Evolutionary conservation across 2,329 filamentous ascomycete genomes (phyloP), one percentile per base, ranked within the genome.

Genomic region (Alternaria solani): DNA sequence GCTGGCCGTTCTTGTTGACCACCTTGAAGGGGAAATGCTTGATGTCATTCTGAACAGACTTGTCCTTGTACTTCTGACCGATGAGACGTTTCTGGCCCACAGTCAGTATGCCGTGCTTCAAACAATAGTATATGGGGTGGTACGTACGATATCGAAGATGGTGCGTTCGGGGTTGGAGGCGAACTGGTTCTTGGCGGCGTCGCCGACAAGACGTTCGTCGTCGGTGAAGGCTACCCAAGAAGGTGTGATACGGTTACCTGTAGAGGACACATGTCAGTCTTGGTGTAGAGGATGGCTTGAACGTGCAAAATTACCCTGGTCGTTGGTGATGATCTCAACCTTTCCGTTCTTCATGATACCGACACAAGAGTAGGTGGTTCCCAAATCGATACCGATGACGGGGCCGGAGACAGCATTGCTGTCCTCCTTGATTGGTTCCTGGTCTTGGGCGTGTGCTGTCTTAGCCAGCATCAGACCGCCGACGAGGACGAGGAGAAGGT

Each of bases 21-120:
- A 99, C 91, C 84, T 92, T 93, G 91, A 94, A 99, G 76, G 95
- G 94, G 88, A 97, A 97, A 86, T 97, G 92, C 91, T 99, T 98
- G 79, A 95, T 87, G 79, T 99, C 95, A 78, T 85, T 87, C 85
- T 97, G 94, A 69, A 97, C 90, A 67, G 96, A 92, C 84, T 79
- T 79, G 65, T 80, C 82, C 71, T 75, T 78, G 75, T 78, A 84
- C 76, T 84, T 84, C 68, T 81, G 80, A 39, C 83, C 83, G 67
- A 85, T 84, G 59, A 85, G 75, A 75, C 83, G 81, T 80, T 84
- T 84, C 79, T 77, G 53, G 42, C 76, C 75, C 58, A 74, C 69
- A 49, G 66, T 77, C 54, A 77, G 72, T 63, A 65, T 65, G 36
- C 30, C 9, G 39, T 28, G 54, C 30, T 26, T 12, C n/a, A 36